phyloP scores from a whole-genome alignment of 2,329 filamentous ascomycete species.

The Colletotrichum scovillei region DNA sequence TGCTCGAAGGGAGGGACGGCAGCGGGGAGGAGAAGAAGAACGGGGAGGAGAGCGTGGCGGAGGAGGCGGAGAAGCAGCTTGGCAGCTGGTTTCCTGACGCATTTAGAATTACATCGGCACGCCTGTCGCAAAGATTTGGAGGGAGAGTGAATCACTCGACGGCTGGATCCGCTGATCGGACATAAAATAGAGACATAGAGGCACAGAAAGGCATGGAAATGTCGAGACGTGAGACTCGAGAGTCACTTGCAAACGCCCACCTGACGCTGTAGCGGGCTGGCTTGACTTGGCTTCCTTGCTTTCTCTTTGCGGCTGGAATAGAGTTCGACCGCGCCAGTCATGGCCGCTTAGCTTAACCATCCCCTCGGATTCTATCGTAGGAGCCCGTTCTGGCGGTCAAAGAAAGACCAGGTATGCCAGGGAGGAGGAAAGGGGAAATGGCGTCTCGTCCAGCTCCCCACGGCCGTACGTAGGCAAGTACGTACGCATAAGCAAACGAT shows the following conservation, averaged over 20 bases:
- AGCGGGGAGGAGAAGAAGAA: constrained; percentile 37
- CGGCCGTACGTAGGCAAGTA: neutral
- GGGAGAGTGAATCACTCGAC: constrained; percentile 11
- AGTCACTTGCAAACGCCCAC: neutral
- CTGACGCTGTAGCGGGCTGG: neutral
- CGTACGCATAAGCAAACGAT: neutral
- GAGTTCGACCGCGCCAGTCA: constrained; percentile 14
- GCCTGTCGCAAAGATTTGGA: constrained; percentile 46
- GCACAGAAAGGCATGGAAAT: neutral
- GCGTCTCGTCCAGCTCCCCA: neutral
- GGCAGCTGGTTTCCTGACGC: constrained; percentile 63
- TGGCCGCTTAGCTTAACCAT: constrained; percentile 32
- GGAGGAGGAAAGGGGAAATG: neutral
- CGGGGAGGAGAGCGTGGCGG: neutral
- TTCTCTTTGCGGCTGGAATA: constrained; percentile 8
- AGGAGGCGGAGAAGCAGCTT: constrained; percentile 38
- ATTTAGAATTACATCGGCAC: constrained; percentile 59
- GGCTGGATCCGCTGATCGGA: neutral
- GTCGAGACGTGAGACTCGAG: neutral
- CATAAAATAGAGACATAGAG: neutral
- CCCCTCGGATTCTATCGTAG: constrained; percentile 16
- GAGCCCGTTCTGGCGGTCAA: constrained; percentile 23
- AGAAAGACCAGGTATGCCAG: neutral
- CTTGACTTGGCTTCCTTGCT: neutral
- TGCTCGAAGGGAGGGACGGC: constrained; percentile 56